Conservation (phyloP, 2,329 filamentous ascomycete genomes). For the Aspergillus sp. region DNA sequence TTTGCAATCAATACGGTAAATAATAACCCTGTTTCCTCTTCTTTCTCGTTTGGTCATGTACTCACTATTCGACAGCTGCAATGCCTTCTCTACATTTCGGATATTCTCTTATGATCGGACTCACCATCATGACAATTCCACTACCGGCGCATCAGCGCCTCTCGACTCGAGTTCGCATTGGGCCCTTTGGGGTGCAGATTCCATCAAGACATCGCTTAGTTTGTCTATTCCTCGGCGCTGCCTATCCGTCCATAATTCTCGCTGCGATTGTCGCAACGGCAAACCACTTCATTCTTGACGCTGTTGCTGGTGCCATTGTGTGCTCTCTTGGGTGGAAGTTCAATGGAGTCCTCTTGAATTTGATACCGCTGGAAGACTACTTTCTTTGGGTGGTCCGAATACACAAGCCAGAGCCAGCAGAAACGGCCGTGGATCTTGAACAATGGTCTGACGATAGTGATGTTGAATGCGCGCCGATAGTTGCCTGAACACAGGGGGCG, state of each 20-base stretch:
- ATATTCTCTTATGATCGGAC: slow-evolving; percentile 70
- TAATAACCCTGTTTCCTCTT: slow-evolving; percentile 2
- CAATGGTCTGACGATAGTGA: slow-evolving; percentile 21
- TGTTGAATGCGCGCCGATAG: slow-evolving; percentile 7
- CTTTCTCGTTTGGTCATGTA: not conserved
- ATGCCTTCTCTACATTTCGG: slow-evolving; percentile 77
- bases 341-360: slow-evolving; percentile 59
- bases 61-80: slow-evolving; percentile 50
- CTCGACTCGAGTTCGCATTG: slow-evolving; percentile 31
- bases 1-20: slow-evolving; percentile 73
- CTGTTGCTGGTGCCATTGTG: slow-evolving; percentile 66
- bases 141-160: slow-evolving; percentile 55
- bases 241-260: slow-evolving; percentile 66
- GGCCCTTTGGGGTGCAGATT: slow-evolving; percentile 39
- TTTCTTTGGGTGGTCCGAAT: slow-evolving; percentile 64
- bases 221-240: slow-evolving; percentile 55
- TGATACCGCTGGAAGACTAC: slow-evolving; percentile 67
- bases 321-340: slow-evolving; percentile 64
- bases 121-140: slow-evolving; percentile 68
- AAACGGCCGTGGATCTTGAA: slow-evolving; percentile 18
- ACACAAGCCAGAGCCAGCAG: slow-evolving; percentile 57
- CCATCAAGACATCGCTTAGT: slow-evolving; percentile 53
- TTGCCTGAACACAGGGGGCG: slow-evolving; percentile 12
- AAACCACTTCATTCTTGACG: slow-evolving; percentile 72
- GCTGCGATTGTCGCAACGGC: slow-evolving; percentile 69